Base-by-base conservation (phyloP, 2,329 filamentous ascomycete species). In the Huntiella moniliformis region DNA sequence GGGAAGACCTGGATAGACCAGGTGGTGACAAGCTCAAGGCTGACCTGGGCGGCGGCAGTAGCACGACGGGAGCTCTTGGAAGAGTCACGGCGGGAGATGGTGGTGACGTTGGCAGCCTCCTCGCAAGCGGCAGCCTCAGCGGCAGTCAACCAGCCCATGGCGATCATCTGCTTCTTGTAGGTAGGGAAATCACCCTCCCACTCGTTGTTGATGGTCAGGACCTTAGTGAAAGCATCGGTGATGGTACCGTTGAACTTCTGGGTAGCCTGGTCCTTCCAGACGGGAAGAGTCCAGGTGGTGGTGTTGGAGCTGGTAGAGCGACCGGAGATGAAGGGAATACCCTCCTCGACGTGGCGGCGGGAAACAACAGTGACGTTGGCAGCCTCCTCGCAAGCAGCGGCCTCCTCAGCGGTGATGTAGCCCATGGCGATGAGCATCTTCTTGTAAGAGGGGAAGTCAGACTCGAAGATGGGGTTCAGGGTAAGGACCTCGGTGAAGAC, bases 361-460 rank as follows among this genome's bases (percentile, higher is more conserved):
- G 33, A 15, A 16, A 40, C 12, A 34, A 38, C 32, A 32, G 45
- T 38, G n/a, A 36, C 7, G n/a, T 17, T 12, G 15, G 47, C 44
- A 15, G 34, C 34, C 4, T 6, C 16, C 32, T 49, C 33, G n/a
- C 39, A 39, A 11, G 31, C 33, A 3, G 32, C 3, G 10, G 31
- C 40, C 36, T 49, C n/a, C 1, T 43, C 40, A 8, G 44, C 35
- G 3, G 47, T 49, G 22, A 49, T 35, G 39, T 40, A 49, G 47
- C 44, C 44, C 38, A 49, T 28, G 4, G 28, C 40, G 22, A 49
- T 44, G 11, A 49, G 35, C 47, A 39, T 31, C 7, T 18, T 28
- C 40, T 46, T 46, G 39, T 46, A 49, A 36, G 31, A 17, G 31
- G 47, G 47, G 47, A 49, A 49, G 39, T 49, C 47, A 1, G 7